Conservation (phyloP, 1,284 basidiomycete species). For the Ustilago curta region DNA sequence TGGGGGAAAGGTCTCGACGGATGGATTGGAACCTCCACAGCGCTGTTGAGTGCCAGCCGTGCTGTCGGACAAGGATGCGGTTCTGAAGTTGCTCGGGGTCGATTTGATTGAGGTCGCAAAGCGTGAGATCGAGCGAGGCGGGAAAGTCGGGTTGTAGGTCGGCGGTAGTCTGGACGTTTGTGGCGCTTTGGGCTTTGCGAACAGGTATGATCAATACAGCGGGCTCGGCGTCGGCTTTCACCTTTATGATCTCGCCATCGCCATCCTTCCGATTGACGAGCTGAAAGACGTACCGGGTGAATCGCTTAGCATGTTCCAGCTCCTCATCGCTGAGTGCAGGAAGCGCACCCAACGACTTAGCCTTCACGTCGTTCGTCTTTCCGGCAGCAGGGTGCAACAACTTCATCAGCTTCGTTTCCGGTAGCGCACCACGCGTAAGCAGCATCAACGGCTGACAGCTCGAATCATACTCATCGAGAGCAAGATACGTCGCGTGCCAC, state of each 20-base stretch:
- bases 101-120: background rate
- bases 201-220: slow-evolving; percentile 26
- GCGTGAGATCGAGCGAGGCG: background rate
- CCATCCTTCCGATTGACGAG: slow-evolving; percentile 13
- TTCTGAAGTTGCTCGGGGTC: background rate
- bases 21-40: slow-evolving; percentile 16
- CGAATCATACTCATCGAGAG: slow-evolving; percentile 14
- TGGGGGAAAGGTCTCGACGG: slow-evolving; percentile 9
- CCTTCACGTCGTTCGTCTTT: slow-evolving; percentile 8
- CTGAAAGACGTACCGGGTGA: slow-evolving; percentile 23
- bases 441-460: slow-evolving; percentile 26
- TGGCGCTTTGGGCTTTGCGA: background rate
- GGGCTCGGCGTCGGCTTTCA: slow-evolving; percentile 8
- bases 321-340: background rate
- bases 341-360: slow-evolving; percentile 5
- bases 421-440: slow-evolving; percentile 21
- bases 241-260: background rate
- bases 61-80: slow-evolving; percentile 18
- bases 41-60: slow-evolving; percentile 19
- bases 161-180: background rate
- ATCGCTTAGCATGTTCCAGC: slow-evolving; percentile 7
- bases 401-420: slow-evolving; percentile 21
- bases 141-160: slow-evolving; percentile 20
- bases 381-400: slow-evolving; percentile 3
- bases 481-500: slow-evolving; percentile 28